Conservation (phyloP, 1,139 yeast species). For the Geotrichum histeridarum region DNA sequence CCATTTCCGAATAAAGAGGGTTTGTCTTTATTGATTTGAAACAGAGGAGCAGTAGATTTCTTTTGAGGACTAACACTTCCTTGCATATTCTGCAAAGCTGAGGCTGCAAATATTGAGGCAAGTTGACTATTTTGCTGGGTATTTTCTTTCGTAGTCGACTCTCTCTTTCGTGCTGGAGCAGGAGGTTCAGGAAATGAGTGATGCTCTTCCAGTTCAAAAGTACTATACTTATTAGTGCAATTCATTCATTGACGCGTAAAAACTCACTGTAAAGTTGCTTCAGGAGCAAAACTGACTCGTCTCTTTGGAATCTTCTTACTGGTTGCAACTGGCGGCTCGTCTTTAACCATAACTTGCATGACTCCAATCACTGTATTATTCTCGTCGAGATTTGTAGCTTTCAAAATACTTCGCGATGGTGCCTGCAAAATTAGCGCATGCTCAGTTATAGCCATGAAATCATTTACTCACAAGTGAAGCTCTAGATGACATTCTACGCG, state of each 20-base stretch:
- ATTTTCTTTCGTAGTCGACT: constrained; percentile 1
- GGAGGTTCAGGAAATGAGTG: constrained; percentile 17
- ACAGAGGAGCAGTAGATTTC: background rate
- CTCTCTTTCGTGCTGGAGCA: constrained; percentile 16
- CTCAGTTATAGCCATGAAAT: background rate
- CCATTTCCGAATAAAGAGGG: constrained; percentile 3
- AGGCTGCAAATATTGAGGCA: constrained; percentile 13
- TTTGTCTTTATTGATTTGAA: background rate
- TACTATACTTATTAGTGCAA: constrained; percentile 10
- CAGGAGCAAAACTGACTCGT: constrained; percentile 49
- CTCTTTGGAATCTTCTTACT: constrained; percentile 27
- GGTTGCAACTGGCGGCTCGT: constrained; percentile 16
- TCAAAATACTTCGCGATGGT: constrained; percentile 27
- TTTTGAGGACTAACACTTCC: constrained; percentile 6
- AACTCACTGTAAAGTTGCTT: constrained; percentile 43
- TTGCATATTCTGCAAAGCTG: constrained; percentile 1
- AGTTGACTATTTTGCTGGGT: constrained; percentile 7
- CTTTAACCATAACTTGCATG: constrained; percentile 22
- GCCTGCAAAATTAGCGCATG: constrained; percentile 11
- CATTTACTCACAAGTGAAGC: background rate
- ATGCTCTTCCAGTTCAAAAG: constrained; percentile 15
- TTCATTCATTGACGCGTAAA: background rate
- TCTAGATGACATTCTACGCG: constrained; percentile 4
- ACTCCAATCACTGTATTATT: constrained; percentile 29
- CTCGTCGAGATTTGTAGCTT: constrained; percentile 22